phyloP scores from a whole-genome alignment of 2,329 filamentous ascomycete genomes.

The Penicillium janthinellum region DNA sequence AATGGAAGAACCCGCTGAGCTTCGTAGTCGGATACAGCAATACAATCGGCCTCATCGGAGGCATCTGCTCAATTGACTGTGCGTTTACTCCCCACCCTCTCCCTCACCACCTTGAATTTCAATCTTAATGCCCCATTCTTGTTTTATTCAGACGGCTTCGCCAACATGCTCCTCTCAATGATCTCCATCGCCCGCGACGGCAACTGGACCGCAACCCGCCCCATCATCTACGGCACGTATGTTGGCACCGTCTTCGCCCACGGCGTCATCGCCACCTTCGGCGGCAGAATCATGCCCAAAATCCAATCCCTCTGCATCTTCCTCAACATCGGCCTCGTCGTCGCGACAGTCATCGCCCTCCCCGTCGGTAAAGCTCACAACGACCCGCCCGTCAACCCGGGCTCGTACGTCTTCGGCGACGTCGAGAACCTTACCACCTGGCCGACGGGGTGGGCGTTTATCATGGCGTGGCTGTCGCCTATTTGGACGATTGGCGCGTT shows the following conservation, averaged over 20 bases:
- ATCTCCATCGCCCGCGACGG: slow-evolving; percentile 59
- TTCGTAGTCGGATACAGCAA: slow-evolving; percentile 65
- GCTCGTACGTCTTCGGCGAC: slow-evolving; percentile 54
- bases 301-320: slow-evolving; percentile 58
- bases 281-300: slow-evolving; percentile 58
- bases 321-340: slow-evolving; percentile 57
- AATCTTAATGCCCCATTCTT: neutral
- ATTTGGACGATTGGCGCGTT: slow-evolving; percentile 62
- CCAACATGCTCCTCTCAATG: slow-evolving; percentile 57
- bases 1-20: slow-evolving; percentile 59
- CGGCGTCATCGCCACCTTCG: slow-evolving; percentile 55
- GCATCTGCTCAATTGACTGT: slow-evolving; percentile 64
- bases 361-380: slow-evolving; percentile 47
- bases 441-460: slow-evolving; percentile 61
- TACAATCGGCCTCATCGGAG: slow-evolving; percentile 62
- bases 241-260: slow-evolving; percentile 56
- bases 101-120: neutral
- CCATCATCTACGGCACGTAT: slow-evolving; percentile 60
- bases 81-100: slow-evolving; percentile 25
- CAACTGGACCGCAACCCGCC: slow-evolving; percentile 56
- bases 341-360: slow-evolving; percentile 56
- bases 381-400: slow-evolving; percentile 18
- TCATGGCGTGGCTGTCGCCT: slow-evolving; percentile 62
- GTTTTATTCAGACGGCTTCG: slow-evolving; percentile 15
- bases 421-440: slow-evolving; percentile 61